Percentiles rank a stretch among this genome's conserved stretches.
Conservation (phyloP, 495 filamentous ascomycete genomes). For the Beverwykella pulmonaria region DNA sequence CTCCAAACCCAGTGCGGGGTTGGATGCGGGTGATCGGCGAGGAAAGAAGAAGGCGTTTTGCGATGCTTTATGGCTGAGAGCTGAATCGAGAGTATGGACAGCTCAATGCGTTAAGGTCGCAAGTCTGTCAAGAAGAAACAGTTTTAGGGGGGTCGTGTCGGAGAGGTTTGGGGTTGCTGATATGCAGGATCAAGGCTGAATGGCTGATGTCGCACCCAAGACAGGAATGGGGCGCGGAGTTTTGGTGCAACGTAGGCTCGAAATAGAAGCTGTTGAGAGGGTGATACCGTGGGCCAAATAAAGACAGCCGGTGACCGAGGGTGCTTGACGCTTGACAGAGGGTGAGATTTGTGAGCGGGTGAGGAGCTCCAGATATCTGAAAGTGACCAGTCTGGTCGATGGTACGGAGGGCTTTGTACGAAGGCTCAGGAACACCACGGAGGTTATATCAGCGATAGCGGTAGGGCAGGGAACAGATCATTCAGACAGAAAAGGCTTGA, state of each 20-base stretch:
- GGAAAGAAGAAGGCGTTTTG: conserved; percentile 16
- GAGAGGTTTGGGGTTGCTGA: conserved; percentile 37
- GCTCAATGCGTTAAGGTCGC: conserved; percentile 35
- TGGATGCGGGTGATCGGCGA: conserved; percentile 38
- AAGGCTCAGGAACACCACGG: conserved; percentile 37
- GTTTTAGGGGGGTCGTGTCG: conserved; percentile 32
- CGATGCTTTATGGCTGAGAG: conserved; percentile 30
- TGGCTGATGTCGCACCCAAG: conserved; percentile 40
- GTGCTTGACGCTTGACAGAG: conserved; percentile 17
- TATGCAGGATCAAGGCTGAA: conserved; percentile 41
- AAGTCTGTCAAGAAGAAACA: conserved; percentile 32
- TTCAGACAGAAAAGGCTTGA: conserved; percentile 41
- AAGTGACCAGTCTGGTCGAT: conserved; percentile 27
- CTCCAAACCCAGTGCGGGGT: conserved; percentile 38
- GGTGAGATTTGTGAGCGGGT: conserved; percentile 19
- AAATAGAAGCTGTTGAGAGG: conserved; percentile 37
- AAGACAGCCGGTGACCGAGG: conserved; percentile 35
- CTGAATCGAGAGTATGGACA: conserved; percentile 23
- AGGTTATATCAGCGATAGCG: conserved; percentile 41
- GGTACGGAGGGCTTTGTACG: conserved; percentile 33
- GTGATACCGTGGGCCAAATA: conserved; percentile 38
- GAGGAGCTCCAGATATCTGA: conserved; percentile 27
- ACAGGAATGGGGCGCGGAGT: conserved; percentile 41
- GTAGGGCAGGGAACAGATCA: conserved; percentile 38
- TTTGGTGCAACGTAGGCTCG: conserved; percentile 37